phyloP scores from a whole-genome alignment of 2,329 filamentous ascomycete genomes.

The Trichoderma semiorbis region DNA sequence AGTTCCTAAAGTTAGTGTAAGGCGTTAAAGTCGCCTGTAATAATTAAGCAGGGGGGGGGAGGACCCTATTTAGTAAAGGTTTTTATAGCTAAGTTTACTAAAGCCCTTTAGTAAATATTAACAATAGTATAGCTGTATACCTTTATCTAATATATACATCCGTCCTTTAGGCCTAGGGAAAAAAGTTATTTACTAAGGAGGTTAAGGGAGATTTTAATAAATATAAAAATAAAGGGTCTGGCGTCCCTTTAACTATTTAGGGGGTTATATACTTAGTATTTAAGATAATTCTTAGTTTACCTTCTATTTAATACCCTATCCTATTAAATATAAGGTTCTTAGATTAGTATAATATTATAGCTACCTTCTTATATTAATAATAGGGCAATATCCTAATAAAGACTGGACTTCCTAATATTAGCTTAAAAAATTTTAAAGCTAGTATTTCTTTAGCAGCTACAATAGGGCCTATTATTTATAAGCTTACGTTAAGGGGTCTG shows the following conservation, averaged over 20 bases:
- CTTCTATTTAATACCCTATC: not conserved
- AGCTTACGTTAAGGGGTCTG: too few relatives aligned
- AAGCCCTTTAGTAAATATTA: not conserved
- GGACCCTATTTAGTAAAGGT: not conserved
- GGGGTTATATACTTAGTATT: not conserved
- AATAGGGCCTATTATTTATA: too few relatives aligned
- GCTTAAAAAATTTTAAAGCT: not conserved
- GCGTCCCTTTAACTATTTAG: not conserved
- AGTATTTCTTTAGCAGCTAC: not conserved
- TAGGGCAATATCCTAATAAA: not conserved
- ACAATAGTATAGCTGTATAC: not conserved
- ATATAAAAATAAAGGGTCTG: not conserved
- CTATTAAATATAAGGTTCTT: not conserved
- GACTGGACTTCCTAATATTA: not conserved
- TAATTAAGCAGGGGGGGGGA: not conserved
- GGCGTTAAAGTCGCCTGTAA: not conserved
- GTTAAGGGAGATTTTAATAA: not conserved
- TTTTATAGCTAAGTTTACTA: not conserved
- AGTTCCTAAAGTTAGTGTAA: not conserved
- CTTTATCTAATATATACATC: not conserved
- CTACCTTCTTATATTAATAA: not conserved
- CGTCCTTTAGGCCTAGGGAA: not conserved
- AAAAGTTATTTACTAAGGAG: not conserved
- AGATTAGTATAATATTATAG: not conserved
- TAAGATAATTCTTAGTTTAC: not conserved